phyloP scores from a whole-genome alignment of 495 filamentous ascomycete genomes.

The Lasiosphaeriaceae sp. region DNA sequence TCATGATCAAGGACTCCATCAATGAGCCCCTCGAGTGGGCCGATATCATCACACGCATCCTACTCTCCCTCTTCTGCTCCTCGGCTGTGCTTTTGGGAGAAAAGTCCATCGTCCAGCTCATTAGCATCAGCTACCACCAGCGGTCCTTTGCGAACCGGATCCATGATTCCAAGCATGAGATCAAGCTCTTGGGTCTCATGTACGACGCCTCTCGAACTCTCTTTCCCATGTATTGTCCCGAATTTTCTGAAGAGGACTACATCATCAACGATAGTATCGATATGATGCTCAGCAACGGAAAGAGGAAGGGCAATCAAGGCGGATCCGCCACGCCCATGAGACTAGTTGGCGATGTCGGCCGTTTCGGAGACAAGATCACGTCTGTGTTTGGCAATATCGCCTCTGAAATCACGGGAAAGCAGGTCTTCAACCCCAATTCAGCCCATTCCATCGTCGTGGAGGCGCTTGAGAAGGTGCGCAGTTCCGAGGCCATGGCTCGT shows the following conservation, averaged over 20 bases:
- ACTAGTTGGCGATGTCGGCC: conserved; percentile 71
- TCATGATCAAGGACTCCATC: conserved; percentile 39
- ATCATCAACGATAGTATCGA: conserved; percentile 79
- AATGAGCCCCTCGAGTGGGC: conserved; percentile 32
- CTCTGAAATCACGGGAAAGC: conserved; percentile 88
- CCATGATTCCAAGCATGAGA: conserved; percentile 79
- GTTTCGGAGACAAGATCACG: conserved; percentile 85
- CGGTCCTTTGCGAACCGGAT: conserved; percentile 87
- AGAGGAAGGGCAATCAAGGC: conserved; percentile 42
- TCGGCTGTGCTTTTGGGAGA: conserved; percentile 74
- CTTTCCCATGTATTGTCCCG: conserved; percentile 86
- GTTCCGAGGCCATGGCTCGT: conserved; percentile 82
- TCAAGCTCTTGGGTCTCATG: conserved; percentile 72
- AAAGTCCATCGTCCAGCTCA: conserved; percentile 82
- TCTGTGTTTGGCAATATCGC: conserved; percentile 92
- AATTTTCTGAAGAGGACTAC: conserved; percentile 89
- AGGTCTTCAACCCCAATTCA: conserved; percentile 85
- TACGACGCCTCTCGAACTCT: conserved; percentile 84
- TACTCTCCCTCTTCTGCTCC: conserved; percentile 73
- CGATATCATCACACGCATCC: conserved; percentile 59
- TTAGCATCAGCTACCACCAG: conserved; percentile 91
- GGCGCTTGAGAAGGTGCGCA: conserved; percentile 76
- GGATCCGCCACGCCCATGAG: conserved; percentile 71
- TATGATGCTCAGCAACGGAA: conserved; percentile 41
- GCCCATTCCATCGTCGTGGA: conserved; percentile 85